Conservation (phyloP, 2,329 filamentous ascomycete genomes). For the Diaporthe sp. region DNA sequence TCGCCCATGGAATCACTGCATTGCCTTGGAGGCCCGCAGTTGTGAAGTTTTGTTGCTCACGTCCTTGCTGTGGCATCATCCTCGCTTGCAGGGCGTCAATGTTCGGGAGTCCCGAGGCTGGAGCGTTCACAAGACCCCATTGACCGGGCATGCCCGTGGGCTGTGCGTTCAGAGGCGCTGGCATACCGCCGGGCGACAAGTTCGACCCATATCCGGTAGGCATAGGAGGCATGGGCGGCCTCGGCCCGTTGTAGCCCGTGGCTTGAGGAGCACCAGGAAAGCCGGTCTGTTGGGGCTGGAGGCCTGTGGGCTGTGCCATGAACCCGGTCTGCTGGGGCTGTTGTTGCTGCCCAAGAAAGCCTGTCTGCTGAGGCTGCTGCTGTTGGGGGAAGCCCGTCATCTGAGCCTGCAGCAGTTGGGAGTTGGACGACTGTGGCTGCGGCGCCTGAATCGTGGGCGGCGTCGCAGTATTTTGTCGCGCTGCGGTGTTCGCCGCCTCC, state of each 20-base stretch:
- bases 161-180: constrained; percentile 84
- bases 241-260: constrained; percentile 84
- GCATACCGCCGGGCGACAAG: constrained; percentile 72
- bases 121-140: constrained; percentile 98
- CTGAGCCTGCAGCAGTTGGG: constrained; percentile 73
- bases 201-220: constrained; percentile 69
- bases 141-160: constrained; percentile 94
- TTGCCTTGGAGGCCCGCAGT: constrained; percentile 91
- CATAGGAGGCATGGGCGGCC: constrained; percentile 89
- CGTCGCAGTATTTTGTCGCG: constrained; percentile 64
- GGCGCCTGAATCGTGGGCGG: constrained; percentile 75
- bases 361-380: constrained; percentile 75
- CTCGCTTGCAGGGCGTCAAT: constrained; percentile 92
- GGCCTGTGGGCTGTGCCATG: constrained; percentile 62
- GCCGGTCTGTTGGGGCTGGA: constrained; percentile 79
- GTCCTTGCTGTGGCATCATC: constrained; percentile 97
- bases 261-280: constrained; percentile 78
- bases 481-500: constrained; percentile 65
- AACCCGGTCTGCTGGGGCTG: constrained; percentile 70
- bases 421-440: constrained; percentile 81
- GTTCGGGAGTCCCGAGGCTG: constrained; percentile 89
- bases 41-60: constrained; percentile 85
- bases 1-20: constrained; percentile 96
- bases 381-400: constrained; percentile 79
- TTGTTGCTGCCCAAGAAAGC: constrained; percentile 71